These are phyloP conservation scores for Malbranchea zuffiana DNA, from an alignment of 2,329 filamentous ascomycete genomes.

Conservation along the genomic window DNA sequence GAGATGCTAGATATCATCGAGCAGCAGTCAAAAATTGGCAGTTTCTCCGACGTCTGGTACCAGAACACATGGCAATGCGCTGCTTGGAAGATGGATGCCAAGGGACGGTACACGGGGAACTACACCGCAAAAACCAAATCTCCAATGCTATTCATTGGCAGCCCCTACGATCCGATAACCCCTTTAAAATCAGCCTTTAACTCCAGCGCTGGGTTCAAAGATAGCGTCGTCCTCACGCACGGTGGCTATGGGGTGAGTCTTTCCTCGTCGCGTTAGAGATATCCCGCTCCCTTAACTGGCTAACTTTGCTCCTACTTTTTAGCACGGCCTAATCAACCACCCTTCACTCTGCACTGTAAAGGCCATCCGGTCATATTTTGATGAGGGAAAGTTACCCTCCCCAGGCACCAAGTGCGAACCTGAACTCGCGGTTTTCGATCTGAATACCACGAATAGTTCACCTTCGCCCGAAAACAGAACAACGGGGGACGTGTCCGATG, in stretches of 20 bases:
- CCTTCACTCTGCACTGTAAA: conserved; percentile 26
- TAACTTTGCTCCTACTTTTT: background rate
- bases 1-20: no score
- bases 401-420: conserved; percentile 24
- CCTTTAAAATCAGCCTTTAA: conserved; percentile 19
- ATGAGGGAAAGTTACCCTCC: conserved; percentile 26
- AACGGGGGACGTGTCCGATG: no score
- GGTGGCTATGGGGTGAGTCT: conserved; percentile 17
- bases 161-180: conserved; percentile 19
- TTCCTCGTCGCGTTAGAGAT: background rate
- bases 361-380: conserved; percentile 25
- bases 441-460: no score
- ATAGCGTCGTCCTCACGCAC: conserved; percentile 20
- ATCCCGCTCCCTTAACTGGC: background rate
- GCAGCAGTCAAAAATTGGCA: no score
- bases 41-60: no score
- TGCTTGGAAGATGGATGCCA: conserved; percentile 17
- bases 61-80: conserved; percentile 13
- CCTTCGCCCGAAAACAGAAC: no score
- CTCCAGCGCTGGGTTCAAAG: conserved; percentile 17
- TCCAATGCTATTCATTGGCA: conserved; percentile 21
- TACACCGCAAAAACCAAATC: conserved; percentile 19
- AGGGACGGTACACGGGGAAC: conserved; percentile 18
- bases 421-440: no score
- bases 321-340: conserved; percentile 17